Percentiles rank a stretch among this genome's conserved stretches.
Conservation (phyloP, 495 filamentous ascomycete genomes). For the Beverwykella pulmonaria region DNA sequence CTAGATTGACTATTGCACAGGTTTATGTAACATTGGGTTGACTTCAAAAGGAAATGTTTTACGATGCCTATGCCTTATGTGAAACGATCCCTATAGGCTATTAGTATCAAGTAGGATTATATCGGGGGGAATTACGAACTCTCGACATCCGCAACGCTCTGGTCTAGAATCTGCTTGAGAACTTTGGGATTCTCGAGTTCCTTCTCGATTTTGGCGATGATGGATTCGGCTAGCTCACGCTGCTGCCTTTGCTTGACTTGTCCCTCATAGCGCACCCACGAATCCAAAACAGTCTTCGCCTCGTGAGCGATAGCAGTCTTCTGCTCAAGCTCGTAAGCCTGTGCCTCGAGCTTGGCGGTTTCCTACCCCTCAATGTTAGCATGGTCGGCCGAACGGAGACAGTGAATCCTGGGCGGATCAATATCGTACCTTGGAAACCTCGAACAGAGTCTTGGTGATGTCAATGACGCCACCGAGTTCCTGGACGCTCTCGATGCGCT, state of each 20-base stretch:
- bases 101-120: conserved; percentile 24
- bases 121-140: conserved; percentile 63
- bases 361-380: conserved; percentile 63
- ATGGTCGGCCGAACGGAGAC: conserved; percentile 30
- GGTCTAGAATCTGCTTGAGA: conserved; percentile 91
- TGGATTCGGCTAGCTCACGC: conserved; percentile 84
- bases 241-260: conserved; percentile 99
- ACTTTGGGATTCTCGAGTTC: conserved; percentile 96
- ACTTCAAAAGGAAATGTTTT: conserved; percentile 17
- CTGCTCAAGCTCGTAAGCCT: conserved; percentile 97
- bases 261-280: conserved; percentile 96
- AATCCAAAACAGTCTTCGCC: conserved; percentile 93
- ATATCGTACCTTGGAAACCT: conserved; percentile 85
- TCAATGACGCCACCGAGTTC: conserved; percentile 92
- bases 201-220: conserved; percentile 97
- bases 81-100: conserved; percentile 35
- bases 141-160: conserved; percentile 94
- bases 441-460: conserved; percentile 93
- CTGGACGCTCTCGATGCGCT: conserved; percentile 87
- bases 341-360: conserved; percentile 90
- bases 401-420: not conserved
- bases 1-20: conserved; percentile 38
- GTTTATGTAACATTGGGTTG: conserved; percentile 36
- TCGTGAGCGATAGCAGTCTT: conserved; percentile 83
- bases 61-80: conserved; percentile 35